phyloP scores from a whole-genome alignment of 2,329 filamentous ascomycete genomes.

The Apiospora koreana region DNA sequence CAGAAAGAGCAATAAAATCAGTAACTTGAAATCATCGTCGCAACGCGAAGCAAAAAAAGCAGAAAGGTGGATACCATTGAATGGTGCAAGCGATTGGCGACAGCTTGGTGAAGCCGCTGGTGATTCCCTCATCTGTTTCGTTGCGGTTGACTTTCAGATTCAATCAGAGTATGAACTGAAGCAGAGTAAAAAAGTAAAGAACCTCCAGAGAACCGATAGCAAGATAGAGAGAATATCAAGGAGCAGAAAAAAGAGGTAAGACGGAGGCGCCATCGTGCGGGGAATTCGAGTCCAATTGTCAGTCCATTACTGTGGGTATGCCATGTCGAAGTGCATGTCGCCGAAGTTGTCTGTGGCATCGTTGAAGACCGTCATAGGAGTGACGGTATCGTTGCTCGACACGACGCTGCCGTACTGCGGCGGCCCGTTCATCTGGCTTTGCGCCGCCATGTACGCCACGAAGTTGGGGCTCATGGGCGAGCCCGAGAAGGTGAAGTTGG shows the following conservation, averaged over 20 bases:
- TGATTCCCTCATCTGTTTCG: not conserved
- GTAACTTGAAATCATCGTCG: not conserved
- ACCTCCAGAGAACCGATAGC: not conserved
- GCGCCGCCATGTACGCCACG: slow-evolving; percentile 17
- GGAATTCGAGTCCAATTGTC: not conserved
- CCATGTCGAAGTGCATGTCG: slow-evolving; percentile 27
- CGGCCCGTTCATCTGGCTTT: slow-evolving; percentile 21
- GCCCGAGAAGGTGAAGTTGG: slow-evolving; percentile 30
- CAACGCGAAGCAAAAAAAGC: not conserved
- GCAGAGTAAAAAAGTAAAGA: not conserved
- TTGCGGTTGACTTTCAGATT: not conserved
- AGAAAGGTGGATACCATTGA: not conserved
- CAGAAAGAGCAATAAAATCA: not conserved
- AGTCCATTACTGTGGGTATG: slow-evolving; percentile 23
- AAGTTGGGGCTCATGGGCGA: slow-evolving; percentile 22
- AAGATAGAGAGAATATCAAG: no score
- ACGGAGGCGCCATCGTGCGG: not conserved
- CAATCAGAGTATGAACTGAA: not conserved
- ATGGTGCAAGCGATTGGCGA: not conserved
- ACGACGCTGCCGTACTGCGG: slow-evolving; percentile 27
- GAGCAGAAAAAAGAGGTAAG: not conserved
- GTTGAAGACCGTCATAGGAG: slow-evolving; percentile 27
- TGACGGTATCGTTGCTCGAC: slow-evolving; percentile 30
- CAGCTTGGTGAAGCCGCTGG: not conserved
- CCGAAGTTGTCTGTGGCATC: slow-evolving; percentile 24